Evolutionary conservation across 805 yeast genomes (phyloP), one percentile per base, ranked within the genome.

Genomic region (Sugiyamaella valdiviana): DNA sequence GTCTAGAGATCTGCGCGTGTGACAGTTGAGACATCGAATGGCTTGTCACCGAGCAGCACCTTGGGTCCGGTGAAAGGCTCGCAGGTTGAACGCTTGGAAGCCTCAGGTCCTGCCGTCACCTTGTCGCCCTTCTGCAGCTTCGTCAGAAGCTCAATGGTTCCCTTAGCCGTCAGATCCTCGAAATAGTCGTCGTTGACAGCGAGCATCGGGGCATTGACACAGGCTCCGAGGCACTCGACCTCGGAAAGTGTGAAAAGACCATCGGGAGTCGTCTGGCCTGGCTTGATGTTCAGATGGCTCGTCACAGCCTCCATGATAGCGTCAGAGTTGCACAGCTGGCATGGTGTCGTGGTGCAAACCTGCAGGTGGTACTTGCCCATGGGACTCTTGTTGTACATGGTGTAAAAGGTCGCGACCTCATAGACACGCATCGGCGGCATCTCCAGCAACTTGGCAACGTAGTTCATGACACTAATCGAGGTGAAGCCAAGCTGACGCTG

Each of bases 381-480:
- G 44, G 95, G 95, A 55, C 77, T 74, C 66, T 93, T 79, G 70
- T 84, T 84, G 72, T 82, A 86, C 95, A 86, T 87, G 58, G 95
- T 86, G 70, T 86, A 86, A 71, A 86, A 86, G 38, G 95, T 84
- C 26, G 95, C 95, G 55, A 86, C 95, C 66, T 86, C 95, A 67
- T 86, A 86, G 24, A 86, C 95, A 70, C 95, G 79, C 95, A 86
- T 86, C 51, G 95, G 95, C 24, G 95, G 95, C 82, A 87, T 83
- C 60, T 85, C 91, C 60, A 85, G 74, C 62, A 83, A 60, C 66
- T 82, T 79, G 46, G 95, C 95, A 44, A 86, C 95, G 64, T 87
- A 83, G 72, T 86, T 85, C 95, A 86, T 86, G 54, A 85, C 93
- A 29, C 87, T 75, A 58, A 86, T 83, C 37, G 95, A 85, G 39